Base-by-base conservation (phyloP, 306 rosid genomes). In the Arachis stenosperma region DNA sequence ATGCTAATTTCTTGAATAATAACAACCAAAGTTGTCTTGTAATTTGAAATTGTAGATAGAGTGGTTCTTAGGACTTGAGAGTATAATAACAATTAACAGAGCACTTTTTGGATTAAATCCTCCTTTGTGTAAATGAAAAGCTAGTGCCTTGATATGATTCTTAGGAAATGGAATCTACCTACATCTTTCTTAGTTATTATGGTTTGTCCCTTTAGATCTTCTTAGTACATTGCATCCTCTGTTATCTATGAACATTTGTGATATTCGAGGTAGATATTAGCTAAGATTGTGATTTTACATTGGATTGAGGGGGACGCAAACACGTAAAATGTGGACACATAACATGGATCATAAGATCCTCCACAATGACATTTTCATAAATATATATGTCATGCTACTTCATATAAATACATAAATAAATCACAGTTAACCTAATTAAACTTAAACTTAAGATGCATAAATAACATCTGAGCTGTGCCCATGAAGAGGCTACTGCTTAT, bases 1-100 rank as follows among this genome's bases (percentile, higher is more conserved):
- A 27, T 48, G 2, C 14, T 54, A 9, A 40, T 69, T 39, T 67
- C 22, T 69, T 53, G 63, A 69, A 69, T 54, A 69, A 69, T 54
- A 6, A 22, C 63, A 54, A 54, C 40, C 22, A 69, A 53, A 68
- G 29, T 8, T 15, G 13, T 56, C 65, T 69, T 55, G 54, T 55
- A 41, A 69, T 48, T 4, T 63, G 52, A 17, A 63, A 63, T 42
- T 36, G 43, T 63, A 8, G 43, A 8, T 33, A 65, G 15, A n/a
- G 29, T 12, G 44, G 8, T 50, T 51, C 36, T 12, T 70, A 59
- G 14, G 60, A 46, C 9, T 59, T 33, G 14, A 8, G 67, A 29
- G 56, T 7, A n/a, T 46, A 46, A 14, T 46, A 46, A 14, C 6
- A 43, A 43, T 9, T 46, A 46, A 14, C 6, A 43, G 27, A 22